Evolutionary conservation across 805 yeast species (phyloP).

Genomic region (Wickerhamomyces alni): DNA sequence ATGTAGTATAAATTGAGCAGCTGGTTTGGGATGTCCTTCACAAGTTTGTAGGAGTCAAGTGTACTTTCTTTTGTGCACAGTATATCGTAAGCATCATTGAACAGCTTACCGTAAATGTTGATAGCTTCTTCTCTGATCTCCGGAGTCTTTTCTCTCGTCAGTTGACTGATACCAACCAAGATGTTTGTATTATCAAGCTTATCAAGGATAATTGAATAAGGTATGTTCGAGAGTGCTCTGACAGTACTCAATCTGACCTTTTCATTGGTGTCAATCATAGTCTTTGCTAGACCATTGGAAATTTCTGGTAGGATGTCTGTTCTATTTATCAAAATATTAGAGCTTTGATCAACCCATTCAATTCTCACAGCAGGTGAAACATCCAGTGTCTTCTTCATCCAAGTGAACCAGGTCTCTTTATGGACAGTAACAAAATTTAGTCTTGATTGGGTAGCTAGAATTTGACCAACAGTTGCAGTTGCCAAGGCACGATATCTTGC

Average conservation of each 20-base stretch:
- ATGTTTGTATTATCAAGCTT: slow-evolving; percentile 42
- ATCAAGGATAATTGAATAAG: slow-evolving; percentile 39
- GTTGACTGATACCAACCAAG: slow-evolving; percentile 48
- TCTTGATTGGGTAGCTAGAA: slow-evolving; percentile 44
- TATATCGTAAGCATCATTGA: slow-evolving; percentile 37
- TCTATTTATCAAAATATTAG: slow-evolving; percentile 39
- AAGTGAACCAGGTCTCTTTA: slow-evolving; percentile 54
- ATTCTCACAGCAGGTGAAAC: slow-evolving; percentile 55
- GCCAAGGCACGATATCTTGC: slow-evolving; percentile 59
- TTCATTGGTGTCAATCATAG: slow-evolving; percentile 71
- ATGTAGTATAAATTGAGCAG: slow-evolving; percentile 65
- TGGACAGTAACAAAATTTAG: slow-evolving; percentile 55
- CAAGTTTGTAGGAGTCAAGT: slow-evolving; percentile 23
- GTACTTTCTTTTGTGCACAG: slow-evolving; percentile 13
- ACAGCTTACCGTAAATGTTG: slow-evolving; percentile 46
- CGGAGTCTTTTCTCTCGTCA: slow-evolving; percentile 65
- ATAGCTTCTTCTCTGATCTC: slow-evolving; percentile 61
- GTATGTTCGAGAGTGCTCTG: slow-evolving; percentile 40
- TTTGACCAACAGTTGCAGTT: slow-evolving; percentile 64
- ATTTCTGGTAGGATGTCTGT: slow-evolving; percentile 45
- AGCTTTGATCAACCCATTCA: slow-evolving; percentile 61
- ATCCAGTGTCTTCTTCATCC: slow-evolving; percentile 76
- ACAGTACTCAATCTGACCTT: slow-evolving; percentile 63
- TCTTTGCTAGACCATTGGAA: slow-evolving; percentile 53
- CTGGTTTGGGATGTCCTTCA: slow-evolving; percentile 51